Evolutionary conservation across 768 basidiomycete species (phyloP), one percentile per base, ranked within the genome.

Genomic region (Gymnopilus dilepis): DNA sequence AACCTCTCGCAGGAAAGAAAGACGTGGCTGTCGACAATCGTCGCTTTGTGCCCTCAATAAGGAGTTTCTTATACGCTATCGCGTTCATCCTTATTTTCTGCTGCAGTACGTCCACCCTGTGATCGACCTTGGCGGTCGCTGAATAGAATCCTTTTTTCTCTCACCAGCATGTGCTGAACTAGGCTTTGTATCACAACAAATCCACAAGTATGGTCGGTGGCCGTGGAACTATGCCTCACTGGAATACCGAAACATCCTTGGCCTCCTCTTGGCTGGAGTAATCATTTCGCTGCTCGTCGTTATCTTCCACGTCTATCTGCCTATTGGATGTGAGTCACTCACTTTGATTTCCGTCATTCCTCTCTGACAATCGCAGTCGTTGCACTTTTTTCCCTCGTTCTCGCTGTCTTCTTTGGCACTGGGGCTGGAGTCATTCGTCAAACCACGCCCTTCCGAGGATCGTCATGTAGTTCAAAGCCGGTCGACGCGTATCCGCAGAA

Each of bases 391-490:
- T 68, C 68, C 17, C 67, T 76, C 40, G 58, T 72, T 30, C 59
- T 69, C n/a, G 69, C 75, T 11, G 65, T 76, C 15, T 76, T 76
- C 62, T 76, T 74, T 56, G 74, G 72, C 12, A 70, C 67, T 19
- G 73, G 73, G n/a, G 75, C 69, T 28, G 75, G 75, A 43, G 63
- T 76, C 6, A 64, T 76, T 42, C 69, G 70, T 26, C 59, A 61
- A 24, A 65, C 65, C 2, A 67, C 73, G 0, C 74, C 74, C 1
- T 76, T 69, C 64, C 61, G 68, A 37, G 70, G 72, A 1, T 67
- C 65, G 22, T 60, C 53, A 7, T 75, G 74, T 41, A 13, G 47
- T 19, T 43, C 55, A n/a, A 65, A 38, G 4, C 65, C 65, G 17
- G 62, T 51, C 13, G 53, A 62, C 22, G 48, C n/a, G 0, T 74